Percentiles rank a stretch among this genome's conserved stretches.
phyloP scores from a whole-genome alignment of 768 basidiomycete species.

The Cantharellus cinnabarinus region DNA sequence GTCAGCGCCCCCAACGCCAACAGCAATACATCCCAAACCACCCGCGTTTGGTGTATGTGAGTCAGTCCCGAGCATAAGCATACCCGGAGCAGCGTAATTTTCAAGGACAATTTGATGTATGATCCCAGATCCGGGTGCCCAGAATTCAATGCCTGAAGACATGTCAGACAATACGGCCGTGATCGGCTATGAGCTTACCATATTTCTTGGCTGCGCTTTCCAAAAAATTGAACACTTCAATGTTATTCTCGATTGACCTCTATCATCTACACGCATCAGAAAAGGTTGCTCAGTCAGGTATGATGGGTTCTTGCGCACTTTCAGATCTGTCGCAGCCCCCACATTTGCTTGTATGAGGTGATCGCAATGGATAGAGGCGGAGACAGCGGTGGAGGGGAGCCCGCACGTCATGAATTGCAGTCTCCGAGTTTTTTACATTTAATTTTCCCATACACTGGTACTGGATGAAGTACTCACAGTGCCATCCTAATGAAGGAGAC shows the following conservation, averaged over 20 bases:
- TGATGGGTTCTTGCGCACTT: constrained; percentile 25
- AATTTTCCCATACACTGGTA: not conserved
- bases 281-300: not conserved
- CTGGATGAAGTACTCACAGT: constrained; percentile 26
- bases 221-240: constrained; percentile 95
- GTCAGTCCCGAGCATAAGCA: constrained; percentile 84
- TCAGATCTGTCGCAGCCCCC: constrained; percentile 69
- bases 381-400: constrained; percentile 58
- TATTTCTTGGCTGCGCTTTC: constrained; percentile 80
- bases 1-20: constrained; percentile 98
- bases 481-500: constrained; percentile 40
- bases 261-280: constrained; percentile 13
- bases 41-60: constrained; percentile 98
- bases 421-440: constrained; percentile 20
- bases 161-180: not conserved
- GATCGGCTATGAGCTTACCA: constrained; percentile 14
- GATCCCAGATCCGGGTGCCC: constrained; percentile 84
- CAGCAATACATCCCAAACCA: constrained; percentile 87
- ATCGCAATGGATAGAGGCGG: constrained; percentile 73
- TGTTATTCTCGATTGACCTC: constrained; percentile 71
- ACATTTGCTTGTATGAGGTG: constrained; percentile 89
- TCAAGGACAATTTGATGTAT: constrained; percentile 98
- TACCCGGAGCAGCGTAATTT: constrained; percentile 89
- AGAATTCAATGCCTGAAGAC: constrained; percentile 68
- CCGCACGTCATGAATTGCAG: constrained; percentile 98